Evolutionary conservation across 2,329 filamentous ascomycete species (phyloP).

Genomic region (Epichloe typhina): DNA sequence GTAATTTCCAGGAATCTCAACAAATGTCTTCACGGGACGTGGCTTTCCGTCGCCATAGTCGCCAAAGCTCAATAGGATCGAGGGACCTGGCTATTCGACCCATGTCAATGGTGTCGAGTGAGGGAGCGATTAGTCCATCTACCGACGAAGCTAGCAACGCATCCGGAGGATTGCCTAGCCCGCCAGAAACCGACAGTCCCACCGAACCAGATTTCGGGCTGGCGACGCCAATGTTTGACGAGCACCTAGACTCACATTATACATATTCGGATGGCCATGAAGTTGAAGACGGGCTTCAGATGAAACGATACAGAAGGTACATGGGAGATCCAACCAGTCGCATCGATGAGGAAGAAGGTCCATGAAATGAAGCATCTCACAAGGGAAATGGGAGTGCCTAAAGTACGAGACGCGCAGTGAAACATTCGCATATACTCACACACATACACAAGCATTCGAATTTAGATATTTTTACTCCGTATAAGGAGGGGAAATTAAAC

Average conservation of each 20-base stretch:
- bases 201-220: constrained; percentile 15
- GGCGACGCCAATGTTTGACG: constrained; percentile 12
- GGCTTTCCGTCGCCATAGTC: constrained; percentile 3
- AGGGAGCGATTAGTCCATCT: constrained; percentile 22
- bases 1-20: constrained; percentile 5
- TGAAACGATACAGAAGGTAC: constrained; percentile 22
- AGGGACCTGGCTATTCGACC: constrained; percentile 5
- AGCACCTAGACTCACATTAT: constrained; percentile 17
- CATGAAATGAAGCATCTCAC: not conserved
- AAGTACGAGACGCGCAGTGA: not conserved
- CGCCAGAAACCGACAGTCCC: constrained; percentile 23
- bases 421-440: not conserved
- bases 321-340: constrained; percentile 21
- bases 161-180: constrained; percentile 19
- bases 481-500: not conserved
- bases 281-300: constrained; percentile 20
- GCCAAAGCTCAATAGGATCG: constrained; percentile 4
- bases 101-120: constrained; percentile 17
- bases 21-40: not conserved
- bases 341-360: constrained; percentile 25
- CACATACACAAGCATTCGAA: not conserved
- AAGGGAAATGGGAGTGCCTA: not conserved
- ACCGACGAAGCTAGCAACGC: constrained; percentile 23
- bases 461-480: not conserved
- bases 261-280: constrained; percentile 17